Percentiles rank a stretch among this genome's conserved stretches.
phyloP scores from a whole-genome alignment of 805 yeast genomes.

The Ogataea populi-albae region DNA sequence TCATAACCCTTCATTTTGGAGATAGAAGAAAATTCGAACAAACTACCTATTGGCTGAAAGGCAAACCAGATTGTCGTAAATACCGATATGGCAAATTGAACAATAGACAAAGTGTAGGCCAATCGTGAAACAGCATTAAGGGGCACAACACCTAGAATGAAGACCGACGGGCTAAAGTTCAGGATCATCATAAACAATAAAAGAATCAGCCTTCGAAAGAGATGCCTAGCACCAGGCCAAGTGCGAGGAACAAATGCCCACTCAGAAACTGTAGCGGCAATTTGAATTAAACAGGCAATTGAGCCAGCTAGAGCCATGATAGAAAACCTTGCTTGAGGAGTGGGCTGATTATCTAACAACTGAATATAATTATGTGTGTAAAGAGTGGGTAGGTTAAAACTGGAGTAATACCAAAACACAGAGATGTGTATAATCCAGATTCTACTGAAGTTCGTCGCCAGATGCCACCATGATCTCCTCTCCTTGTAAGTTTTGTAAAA shows the following conservation, averaged over 20 bases:
- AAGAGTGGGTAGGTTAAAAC: conserved; percentile 48
- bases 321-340: conserved; percentile 42
- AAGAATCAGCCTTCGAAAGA: conserved; percentile 32
- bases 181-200: conserved; percentile 32
- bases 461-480: conserved; percentile 48
- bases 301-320: conserved; percentile 46
- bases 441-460: conserved; percentile 47
- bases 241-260: conserved; percentile 42
- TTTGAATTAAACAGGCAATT: conserved; percentile 40
- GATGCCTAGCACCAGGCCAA: conserved; percentile 47
- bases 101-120: conserved; percentile 38
- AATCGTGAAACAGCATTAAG: conserved; percentile 33
- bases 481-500: conserved; percentile 48
- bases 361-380: conserved; percentile 44
- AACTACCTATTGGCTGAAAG: conserved; percentile 35
- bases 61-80: conserved; percentile 42
- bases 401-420: conserved; percentile 51
- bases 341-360: conserved; percentile 42
- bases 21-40: conserved; percentile 27
- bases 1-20: conserved; percentile 26
- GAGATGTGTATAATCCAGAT: conserved; percentile 53
- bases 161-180: conserved; percentile 41
- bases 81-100: conserved; percentile 43
- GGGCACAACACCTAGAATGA: conserved; percentile 38
- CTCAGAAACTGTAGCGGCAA: conserved; percentile 43